Evolutionary conservation across 2,329 filamentous ascomycete species (phyloP), one percentile per base, ranked within the genome.

Genomic region (Stachybotrys chlorohalonatus): DNA sequence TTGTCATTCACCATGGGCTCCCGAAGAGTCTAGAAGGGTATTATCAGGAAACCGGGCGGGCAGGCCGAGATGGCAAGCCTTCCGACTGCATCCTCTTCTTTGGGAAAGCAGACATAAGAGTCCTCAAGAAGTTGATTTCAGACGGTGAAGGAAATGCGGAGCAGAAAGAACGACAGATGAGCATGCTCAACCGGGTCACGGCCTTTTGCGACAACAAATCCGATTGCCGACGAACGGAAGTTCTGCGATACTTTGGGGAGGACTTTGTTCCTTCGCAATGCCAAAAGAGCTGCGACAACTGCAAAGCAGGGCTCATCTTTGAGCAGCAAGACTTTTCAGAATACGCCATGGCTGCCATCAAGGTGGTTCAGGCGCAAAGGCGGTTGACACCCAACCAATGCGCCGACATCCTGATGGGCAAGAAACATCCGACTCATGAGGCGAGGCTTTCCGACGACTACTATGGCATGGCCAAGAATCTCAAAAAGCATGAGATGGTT

Each of bases 1-100:
- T 95, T 67, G 94, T 99, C 39, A 90, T 99, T 47, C 95, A 99
- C 66, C 87, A 95, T 64, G 89, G 85, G 48, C 78, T 99, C 6
- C 94, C 94, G 1, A 97, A 99, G 71, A 96, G 90, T 63, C 75
- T 99, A 53, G 94, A 99, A 72, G 94, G 94, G 1, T 99, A 99
- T 69, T 99, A 99, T 66, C 94, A 99, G 68, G 94, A 99, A 70
- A 99, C 94, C 49, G 94, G 94, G 1, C 87, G 94, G 63, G 94
- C 95, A 56, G 94, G 94, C 7, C 84, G 94, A 67, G 94, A 99
- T 68, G 93, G 93, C 8, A 84, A 90, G 61, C 81, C 80, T 17
- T 96, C 94, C 7, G 86, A 88, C 55, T 99, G 94, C 73, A 94
- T 92, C 67, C 80, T 99, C 13, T 97, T 87, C 70, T 99, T 94